Conservation (phyloP, 2,329 filamentous ascomycete genomes). For the Diplocarpon rosae region DNA sequence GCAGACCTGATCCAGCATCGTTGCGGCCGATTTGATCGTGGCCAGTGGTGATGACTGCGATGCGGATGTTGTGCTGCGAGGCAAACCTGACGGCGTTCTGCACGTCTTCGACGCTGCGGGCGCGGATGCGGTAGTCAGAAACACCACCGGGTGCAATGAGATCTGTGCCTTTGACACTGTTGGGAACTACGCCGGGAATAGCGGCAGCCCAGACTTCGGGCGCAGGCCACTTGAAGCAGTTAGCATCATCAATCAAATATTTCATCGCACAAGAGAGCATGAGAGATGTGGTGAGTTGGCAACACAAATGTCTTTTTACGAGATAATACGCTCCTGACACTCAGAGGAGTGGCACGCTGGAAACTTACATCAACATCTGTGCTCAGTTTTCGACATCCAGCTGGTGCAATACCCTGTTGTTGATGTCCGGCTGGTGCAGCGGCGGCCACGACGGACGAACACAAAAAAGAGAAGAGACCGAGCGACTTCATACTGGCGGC, state of each 20-base stretch:
- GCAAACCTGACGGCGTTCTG: constrained; percentile 1
- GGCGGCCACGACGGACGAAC: background rate
- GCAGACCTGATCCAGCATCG: background rate
- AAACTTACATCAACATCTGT: background rate
- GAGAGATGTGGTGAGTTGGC: too few species aligned
- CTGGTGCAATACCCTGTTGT: background rate
- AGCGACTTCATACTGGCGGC: background rate
- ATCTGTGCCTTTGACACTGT: background rate
- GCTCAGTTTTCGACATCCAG: background rate
- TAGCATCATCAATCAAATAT: too few species aligned
- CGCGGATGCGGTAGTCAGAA: background rate
- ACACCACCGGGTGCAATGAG: background rate
- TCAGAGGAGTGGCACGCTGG: too few species aligned
- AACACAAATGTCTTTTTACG: too few species aligned
- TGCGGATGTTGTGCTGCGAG: background rate
- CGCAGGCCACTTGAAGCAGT: background rate
- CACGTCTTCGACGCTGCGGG: background rate
- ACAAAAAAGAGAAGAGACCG: background rate
- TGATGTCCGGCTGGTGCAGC: background rate
- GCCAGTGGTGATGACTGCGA: background rate
- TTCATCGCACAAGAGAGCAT: too few species aligned
- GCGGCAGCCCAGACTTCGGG: background rate
- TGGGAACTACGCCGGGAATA: background rate
- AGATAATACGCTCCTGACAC: too few species aligned
- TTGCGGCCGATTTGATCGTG: background rate